Conservation (phyloP, 768 basidiomycete genomes). For the Podaxis mareebaensis region DNA sequence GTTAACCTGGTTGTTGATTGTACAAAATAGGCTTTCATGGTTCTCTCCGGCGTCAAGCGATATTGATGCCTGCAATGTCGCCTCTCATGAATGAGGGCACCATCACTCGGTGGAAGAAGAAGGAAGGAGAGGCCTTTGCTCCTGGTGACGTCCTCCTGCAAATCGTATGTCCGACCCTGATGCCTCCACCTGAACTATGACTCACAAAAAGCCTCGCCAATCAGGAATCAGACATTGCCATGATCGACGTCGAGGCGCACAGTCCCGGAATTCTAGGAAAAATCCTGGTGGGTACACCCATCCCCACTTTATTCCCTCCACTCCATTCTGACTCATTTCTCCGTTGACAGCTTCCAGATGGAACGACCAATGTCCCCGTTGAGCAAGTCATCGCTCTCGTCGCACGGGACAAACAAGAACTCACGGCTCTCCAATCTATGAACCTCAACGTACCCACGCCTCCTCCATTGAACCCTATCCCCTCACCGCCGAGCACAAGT, state of each 20-base stretch:
- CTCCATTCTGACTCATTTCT: slow-evolving; percentile 28
- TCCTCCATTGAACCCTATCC: slow-evolving; percentile 28
- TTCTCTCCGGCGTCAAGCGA: slow-evolving; percentile 19
- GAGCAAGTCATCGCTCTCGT: slow-evolving; percentile 90
- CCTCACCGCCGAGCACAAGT: slow-evolving; percentile 24
- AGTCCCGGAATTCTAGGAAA: slow-evolving; percentile 95
- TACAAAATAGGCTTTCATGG: slow-evolving; percentile 19
- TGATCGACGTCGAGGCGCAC: slow-evolving; percentile 98
- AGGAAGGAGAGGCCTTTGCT: slow-evolving; percentile 76
- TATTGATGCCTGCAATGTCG: slow-evolving; percentile 91
- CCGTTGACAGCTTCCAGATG: slow-evolving; percentile 49
- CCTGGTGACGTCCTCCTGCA: slow-evolving; percentile 88
- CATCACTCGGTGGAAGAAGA: slow-evolving; percentile 88
- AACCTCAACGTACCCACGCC: slow-evolving; percentile 22
- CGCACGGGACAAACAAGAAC: slow-evolving; percentile 55
- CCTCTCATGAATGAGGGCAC: slow-evolving; percentile 97
- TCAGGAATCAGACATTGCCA: slow-evolving; percentile 93
- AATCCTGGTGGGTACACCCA: slow-evolving; percentile 67
- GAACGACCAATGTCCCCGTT: slow-evolving; percentile 81
- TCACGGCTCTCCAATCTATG: slow-evolving; percentile 26
- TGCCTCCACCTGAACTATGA: not conserved
- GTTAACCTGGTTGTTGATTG: not conserved
- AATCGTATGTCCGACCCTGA: slow-evolving; percentile 59
- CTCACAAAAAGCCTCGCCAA: not conserved
- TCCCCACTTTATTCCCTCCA: slow-evolving; percentile 41